Evolutionary conservation across 192 early-diverging fungal genomes (phyloP), one percentile per base, ranked within the genome.

Genomic region (Backusella mclennaniae): DNA sequence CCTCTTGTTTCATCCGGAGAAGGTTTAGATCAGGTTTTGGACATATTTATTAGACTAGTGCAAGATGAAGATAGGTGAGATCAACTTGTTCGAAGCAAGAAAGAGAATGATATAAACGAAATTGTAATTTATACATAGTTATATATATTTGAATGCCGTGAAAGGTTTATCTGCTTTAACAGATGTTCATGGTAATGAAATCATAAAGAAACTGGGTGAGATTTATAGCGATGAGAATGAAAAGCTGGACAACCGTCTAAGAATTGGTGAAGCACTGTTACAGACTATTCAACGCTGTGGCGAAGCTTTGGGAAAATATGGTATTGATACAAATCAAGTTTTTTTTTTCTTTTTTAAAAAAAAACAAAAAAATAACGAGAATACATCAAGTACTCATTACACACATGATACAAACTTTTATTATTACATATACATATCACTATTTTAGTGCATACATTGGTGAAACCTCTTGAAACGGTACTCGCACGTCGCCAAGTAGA

Each of bases 141-240:
- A 94, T 79, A 91, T 97, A 36, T 96, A 99, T 73, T 87, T 99
- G 38, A 97, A 97, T 82, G 95, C 96, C 8, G 88, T 99, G 71
- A 93, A 94, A 71, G 95, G 96, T 2, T 85, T 97, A 11, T 85
- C 93, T 5, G 87, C 96, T 1, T 78, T 97, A 31, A 92, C 95
- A 0, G 97, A 99, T 77, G 85, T 87, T 19, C 90, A 96, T 72
- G 94, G 94, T 15, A 79, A 86, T 38, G 77, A 80, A 44, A 93
- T 93, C 68, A 86, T 99, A 56, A 77, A 77, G 31, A 88, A 87
- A 67, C 86, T 99, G 26, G 85, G 91, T 21, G 52, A 49, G 11
- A 88, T 95, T 68, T 99, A 99, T 82, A 69, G 79, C 9, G 69
- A 78, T 23, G 71, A 73, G 0, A 75, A 79, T 0, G 67, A 85